Evolutionary conservation across 176 grass and related monocot species (phyloP).

Genomic region (Eleusine indica): DNA sequence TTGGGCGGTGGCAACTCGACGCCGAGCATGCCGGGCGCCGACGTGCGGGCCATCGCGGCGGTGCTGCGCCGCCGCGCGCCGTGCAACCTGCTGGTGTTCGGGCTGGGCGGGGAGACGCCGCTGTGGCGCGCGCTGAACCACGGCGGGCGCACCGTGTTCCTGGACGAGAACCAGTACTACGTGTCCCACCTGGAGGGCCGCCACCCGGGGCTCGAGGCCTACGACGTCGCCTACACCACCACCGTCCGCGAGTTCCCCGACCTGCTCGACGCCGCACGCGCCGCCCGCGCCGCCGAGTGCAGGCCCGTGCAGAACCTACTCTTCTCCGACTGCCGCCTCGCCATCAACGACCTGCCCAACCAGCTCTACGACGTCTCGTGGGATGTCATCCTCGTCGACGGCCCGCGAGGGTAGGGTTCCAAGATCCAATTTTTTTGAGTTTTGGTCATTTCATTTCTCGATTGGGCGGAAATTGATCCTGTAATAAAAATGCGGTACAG

Average conservation of each 20-base stretch:
- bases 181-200: slow-evolving; percentile 81
- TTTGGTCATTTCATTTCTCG: background rate
- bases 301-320: slow-evolving; percentile 91
- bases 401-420: slow-evolving; percentile 58
- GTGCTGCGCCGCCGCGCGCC: slow-evolving; percentile 61
- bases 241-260: slow-evolving; percentile 72
- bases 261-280: slow-evolving; percentile 64
- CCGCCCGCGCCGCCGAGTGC: slow-evolving; percentile 58
- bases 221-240: slow-evolving; percentile 91
- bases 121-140: slow-evolving; percentile 96
- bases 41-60: slow-evolving; percentile 70
- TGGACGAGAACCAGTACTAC: slow-evolving; percentile 99
- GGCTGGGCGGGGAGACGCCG: slow-evolving; percentile 81
- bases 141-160: slow-evolving; percentile 88
- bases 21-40: slow-evolving; percentile 60
- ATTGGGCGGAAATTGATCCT: background rate
- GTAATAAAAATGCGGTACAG: slow-evolving; percentile 3
- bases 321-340: slow-evolving; percentile 94
- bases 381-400: slow-evolving; percentile 96
- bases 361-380: slow-evolving; percentile 83
- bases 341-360: slow-evolving; percentile 95
- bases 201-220: slow-evolving; percentile 82
- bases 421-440: background rate
- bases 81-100: slow-evolving; percentile 92
- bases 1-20: slow-evolving; percentile 59